Percentiles rank a stretch among this genome's conserved stretches.
Evolutionary conservation across 441 rosid species (phyloP).

Genomic region (Hura crepitans): DNA sequence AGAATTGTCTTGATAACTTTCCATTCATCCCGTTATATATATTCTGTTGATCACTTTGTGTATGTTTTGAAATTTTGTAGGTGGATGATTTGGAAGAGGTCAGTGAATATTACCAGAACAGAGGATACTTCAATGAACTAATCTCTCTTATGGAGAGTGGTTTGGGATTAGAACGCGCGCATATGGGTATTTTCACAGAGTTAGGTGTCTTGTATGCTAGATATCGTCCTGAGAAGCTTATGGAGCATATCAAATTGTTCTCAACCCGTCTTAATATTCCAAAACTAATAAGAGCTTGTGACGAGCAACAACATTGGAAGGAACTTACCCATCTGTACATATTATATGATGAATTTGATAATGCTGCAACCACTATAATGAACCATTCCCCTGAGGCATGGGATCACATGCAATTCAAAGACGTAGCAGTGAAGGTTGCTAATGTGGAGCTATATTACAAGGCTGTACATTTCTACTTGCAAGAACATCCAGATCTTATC

Average conservation of each 20-base stretch:
- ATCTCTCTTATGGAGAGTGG: slow-evolving; percentile 99
- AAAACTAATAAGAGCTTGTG: slow-evolving; percentile 96
- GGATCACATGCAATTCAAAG: slow-evolving; percentile 99
- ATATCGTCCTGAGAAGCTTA: slow-evolving; percentile 94
- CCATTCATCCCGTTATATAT: neutral
- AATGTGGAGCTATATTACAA: slow-evolving; percentile 95
- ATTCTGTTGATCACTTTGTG: neutral
- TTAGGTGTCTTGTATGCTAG: slow-evolving; percentile 98
- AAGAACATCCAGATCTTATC: slow-evolving; percentile 96
- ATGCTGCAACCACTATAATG: slow-evolving; percentile 98
- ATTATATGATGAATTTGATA: slow-evolving; percentile 93
- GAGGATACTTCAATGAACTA: slow-evolving; percentile 95
- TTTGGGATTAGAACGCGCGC: slow-evolving; percentile 96
- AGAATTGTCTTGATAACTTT: neutral
- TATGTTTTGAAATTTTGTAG: slow-evolving; percentile 34
- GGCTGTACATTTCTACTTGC: slow-evolving; percentile 98
- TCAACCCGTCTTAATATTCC: slow-evolving; percentile 98
- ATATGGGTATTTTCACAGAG: slow-evolving; percentile 99
- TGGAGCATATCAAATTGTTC: slow-evolving; percentile 98
- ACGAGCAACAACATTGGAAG: slow-evolving; percentile 98
- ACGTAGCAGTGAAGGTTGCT: slow-evolving; percentile 85
- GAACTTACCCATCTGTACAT: slow-evolving; percentile 91
- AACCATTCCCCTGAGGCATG: slow-evolving; percentile 99
- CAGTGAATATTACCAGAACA: slow-evolving; percentile 95
- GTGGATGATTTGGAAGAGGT: slow-evolving; percentile 99